Evolutionary conservation across 2,329 filamentous ascomycete genomes (phyloP).

Genomic region (Aspergillus terreus): DNA sequence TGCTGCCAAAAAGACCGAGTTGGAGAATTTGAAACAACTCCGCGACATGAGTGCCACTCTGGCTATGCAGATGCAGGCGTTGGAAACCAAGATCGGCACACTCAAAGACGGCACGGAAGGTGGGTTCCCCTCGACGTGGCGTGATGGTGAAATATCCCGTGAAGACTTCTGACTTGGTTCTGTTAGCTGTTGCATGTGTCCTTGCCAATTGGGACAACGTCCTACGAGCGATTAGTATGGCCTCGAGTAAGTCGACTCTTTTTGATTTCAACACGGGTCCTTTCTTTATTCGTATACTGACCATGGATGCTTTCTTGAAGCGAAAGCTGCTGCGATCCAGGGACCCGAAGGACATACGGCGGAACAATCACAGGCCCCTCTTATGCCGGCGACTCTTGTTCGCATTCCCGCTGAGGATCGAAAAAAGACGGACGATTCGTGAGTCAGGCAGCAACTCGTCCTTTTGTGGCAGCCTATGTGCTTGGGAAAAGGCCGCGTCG

Average conservation of each 20-base stretch:
- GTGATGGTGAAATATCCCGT: background rate
- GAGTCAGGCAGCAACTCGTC: too few relatives aligned
- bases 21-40: conserved; percentile 60
- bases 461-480: too few relatives aligned
- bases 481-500: too few relatives aligned
- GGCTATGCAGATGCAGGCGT: conserved; percentile 59
- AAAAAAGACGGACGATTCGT: background rate
- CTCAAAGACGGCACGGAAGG: conserved; percentile 62
- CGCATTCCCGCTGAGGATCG: conserved; percentile 34
- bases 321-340: conserved; percentile 23
- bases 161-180: background rate
- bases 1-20: conserved; percentile 59
- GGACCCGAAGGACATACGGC: conserved; percentile 10
- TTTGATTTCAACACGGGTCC: conserved; percentile 1
- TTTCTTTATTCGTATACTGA: conserved; percentile 1
- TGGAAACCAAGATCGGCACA: conserved; percentile 59
- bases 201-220: conserved; percentile 66
- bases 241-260: conserved; percentile 50
- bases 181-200: conserved; percentile 60
- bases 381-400: conserved; percentile 47
- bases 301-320: conserved; percentile 13
- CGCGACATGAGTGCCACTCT: conserved; percentile 60
- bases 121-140: conserved; percentile 19
- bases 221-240: conserved; percentile 61
- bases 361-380: conserved; percentile 48